phyloP scores from a whole-genome alignment of 164 flowering plant genomes.

The Vitis vinifera region DNA sequence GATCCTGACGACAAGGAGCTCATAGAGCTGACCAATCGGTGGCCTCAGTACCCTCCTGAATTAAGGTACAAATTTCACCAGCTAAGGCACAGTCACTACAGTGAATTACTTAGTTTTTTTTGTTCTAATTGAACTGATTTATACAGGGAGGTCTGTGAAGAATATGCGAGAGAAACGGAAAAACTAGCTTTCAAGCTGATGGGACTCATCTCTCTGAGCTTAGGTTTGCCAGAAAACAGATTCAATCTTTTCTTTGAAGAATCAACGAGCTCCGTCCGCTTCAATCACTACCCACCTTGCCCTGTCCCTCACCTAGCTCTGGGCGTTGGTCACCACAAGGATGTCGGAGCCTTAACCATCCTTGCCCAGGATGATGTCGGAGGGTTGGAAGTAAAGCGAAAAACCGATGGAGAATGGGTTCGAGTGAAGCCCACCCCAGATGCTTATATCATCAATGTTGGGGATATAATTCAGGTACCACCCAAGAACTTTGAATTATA shows the following conservation, averaged over 20 bases:
- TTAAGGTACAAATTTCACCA: slow-evolving; percentile 25
- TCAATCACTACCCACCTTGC: slow-evolving; percentile 54
- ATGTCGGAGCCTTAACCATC: slow-evolving; percentile 35
- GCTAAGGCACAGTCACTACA: no score
- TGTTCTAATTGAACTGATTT: neutral
- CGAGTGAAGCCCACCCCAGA: slow-evolving; percentile 30
- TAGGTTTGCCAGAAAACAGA: slow-evolving; percentile 30
- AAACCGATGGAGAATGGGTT: slow-evolving; percentile 35
- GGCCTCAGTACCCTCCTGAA: slow-evolving; percentile 37
- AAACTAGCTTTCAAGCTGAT: slow-evolving; percentile 31
- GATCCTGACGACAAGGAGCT: slow-evolving; percentile 28
- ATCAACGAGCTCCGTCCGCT: slow-evolving; percentile 29
- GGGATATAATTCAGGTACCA: slow-evolving; percentile 39
- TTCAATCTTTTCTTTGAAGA: slow-evolving; percentile 32
- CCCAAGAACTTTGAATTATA: neutral
- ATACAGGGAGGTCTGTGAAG: slow-evolving; percentile 34
- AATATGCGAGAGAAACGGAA: slow-evolving; percentile 31
- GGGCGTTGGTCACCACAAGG: slow-evolving; percentile 48
- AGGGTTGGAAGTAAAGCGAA: slow-evolving; percentile 36
- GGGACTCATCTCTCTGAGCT: slow-evolving; percentile 39
- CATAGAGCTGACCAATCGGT: slow-evolving; percentile 27
- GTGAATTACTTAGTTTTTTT: neutral
- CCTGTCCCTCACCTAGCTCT: slow-evolving; percentile 46
- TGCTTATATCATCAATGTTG: slow-evolving; percentile 37
- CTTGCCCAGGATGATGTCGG: slow-evolving; percentile 41